These are phyloP conservation scores for Aureobasidium leucospermi DNA, from an alignment of 2,329 filamentous ascomycete genomes.

Conservation along the genomic window DNA sequence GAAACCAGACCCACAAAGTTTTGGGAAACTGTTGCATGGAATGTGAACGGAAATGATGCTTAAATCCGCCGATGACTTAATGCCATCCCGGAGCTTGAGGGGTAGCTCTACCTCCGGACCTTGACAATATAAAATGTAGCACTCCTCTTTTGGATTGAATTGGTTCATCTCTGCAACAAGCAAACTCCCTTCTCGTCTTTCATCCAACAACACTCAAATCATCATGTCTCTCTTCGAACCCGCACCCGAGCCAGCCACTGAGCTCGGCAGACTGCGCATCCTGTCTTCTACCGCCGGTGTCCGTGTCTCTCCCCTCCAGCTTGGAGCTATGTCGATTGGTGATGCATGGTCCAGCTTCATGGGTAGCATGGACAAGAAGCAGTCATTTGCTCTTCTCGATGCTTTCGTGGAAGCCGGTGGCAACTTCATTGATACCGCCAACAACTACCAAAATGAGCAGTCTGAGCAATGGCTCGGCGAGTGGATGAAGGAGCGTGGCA, in stretches of 20 bases:
- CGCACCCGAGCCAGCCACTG: slow-evolving; percentile 29
- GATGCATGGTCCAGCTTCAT: slow-evolving; percentile 36
- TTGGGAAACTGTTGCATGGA: too few species aligned
- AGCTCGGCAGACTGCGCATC: slow-evolving; percentile 46
- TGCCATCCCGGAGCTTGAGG: not conserved
- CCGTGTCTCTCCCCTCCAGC: slow-evolving; percentile 46
- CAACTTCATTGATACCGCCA: slow-evolving; percentile 30
- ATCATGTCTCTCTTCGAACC: slow-evolving; percentile 16
- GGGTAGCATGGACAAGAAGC: slow-evolving; percentile 24
- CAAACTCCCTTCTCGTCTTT: not conserved
- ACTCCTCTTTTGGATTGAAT: not conserved
- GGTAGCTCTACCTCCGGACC: slow-evolving; percentile 6
- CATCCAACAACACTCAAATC: not conserved
- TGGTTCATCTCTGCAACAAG: not conserved
- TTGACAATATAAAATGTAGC: not conserved
- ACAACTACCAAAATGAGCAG: slow-evolving; percentile 31
- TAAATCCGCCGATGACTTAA: not conserved
- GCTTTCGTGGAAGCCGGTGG: slow-evolving; percentile 28
- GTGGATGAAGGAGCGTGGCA: slow-evolving; percentile 40
- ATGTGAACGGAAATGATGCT: not conserved
- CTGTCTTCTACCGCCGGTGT: slow-evolving; percentile 46
- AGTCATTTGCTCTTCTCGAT: slow-evolving; percentile 28
- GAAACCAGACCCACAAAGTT: not conserved
- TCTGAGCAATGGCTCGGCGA: slow-evolving; percentile 29
- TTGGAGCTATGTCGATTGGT: slow-evolving; percentile 50